Base-by-base conservation (phyloP, 2,329 filamentous ascomycete species). In the Phialophora chinensis region DNA sequence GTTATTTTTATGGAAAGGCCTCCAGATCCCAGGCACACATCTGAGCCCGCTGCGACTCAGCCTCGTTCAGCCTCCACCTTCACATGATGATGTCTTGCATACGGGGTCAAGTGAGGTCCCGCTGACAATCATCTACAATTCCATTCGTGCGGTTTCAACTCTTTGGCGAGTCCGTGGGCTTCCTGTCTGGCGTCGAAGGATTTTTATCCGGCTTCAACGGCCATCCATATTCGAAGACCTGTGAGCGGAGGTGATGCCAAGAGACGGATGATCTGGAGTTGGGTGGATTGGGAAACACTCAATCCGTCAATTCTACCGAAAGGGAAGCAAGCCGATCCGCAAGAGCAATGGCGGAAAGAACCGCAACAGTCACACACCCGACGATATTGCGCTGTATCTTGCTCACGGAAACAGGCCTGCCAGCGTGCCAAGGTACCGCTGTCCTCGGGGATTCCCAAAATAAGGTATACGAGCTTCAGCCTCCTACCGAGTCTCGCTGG, bases 401-500 rank as follows among this genome's bases (percentile, higher is more conserved):
- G 53, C n/a, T 35, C 44, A 7, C 6, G n/a, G 58, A 27, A 25
- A 14, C 27, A 60, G 47, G 58, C 47, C 14, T 53, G 58, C 29
- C 7, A 17, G 2, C 29, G 31, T 27, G 17, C 17, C 31, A 60
- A 60, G 44, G 29, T 38, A 52, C n/a, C 12, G 44, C n/a, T 60
- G 17, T 38, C 31, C 27, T 7, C 25, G 6, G 14, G n/a, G n/a
- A 14, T 27, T 60, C 47, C 58, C 58, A 60, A 53, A 60, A 52
- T 60, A 53, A 60, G 29, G 29, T 53, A 52, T 60, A 60, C 58
- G 58, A 60, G 23, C 58, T 29, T 31, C 58, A 52, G 44, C 58
- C 44, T 38, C 58, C 29, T 2, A 20, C 38, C 23, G 23, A 33
- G 8, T 25, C 44, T 31, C 31, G 38, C 29, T 17, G 25, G 10